Conservation (phyloP, 441 rosid species). For the Viola pubescens region DNA sequence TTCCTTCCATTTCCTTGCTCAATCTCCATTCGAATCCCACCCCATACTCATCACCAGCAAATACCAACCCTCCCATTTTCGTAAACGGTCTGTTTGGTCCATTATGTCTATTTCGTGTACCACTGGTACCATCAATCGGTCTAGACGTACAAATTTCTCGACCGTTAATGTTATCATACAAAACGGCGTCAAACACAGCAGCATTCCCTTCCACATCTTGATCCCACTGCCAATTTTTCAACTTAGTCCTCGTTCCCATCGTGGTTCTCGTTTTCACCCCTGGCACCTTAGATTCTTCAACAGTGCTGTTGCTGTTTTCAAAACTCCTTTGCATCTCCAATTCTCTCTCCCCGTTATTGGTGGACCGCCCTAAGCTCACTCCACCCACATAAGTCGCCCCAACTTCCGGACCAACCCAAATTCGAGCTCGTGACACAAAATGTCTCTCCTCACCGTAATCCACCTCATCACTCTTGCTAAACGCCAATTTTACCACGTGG, state of each 20-base stretch:
- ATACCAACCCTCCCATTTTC: constrained; percentile 60
- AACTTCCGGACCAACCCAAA: constrained; percentile 77
- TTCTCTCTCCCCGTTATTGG: constrained; percentile 38
- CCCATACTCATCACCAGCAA: constrained; percentile 70
- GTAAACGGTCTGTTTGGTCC: constrained; percentile 48
- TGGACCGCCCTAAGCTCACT: constrained; percentile 51
- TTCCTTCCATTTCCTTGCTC: constrained; percentile 86
- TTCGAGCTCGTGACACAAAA: constrained; percentile 52
- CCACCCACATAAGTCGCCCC: constrained; percentile 59
- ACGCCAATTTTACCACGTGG: constrained; percentile 55
- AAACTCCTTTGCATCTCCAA: constrained; percentile 36
- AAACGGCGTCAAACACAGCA: constrained; percentile 56
- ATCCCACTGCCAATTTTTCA: constrained; percentile 74
- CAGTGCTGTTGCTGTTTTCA: constrained; percentile 18
- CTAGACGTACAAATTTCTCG: constrained; percentile 33
- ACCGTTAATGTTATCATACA: constrained; percentile 45
- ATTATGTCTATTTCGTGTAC: constrained; percentile 2
- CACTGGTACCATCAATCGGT: constrained; percentile 4
- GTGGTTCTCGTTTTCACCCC: constrained; percentile 46
- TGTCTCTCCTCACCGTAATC: constrained; percentile 44
- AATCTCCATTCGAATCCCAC: constrained; percentile 67
- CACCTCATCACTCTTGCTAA: constrained; percentile 27
- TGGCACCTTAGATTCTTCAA: constrained; percentile 34
- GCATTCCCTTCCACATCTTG: constrained; percentile 79
- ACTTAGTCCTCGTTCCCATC: constrained; percentile 42